Percentiles rank a stretch among this genome's conserved stretches.
These are phyloP conservation scores for Mycena sanguinolenta DNA, from an alignment of 768 basidiomycete species.

Conservation along the genomic window DNA sequence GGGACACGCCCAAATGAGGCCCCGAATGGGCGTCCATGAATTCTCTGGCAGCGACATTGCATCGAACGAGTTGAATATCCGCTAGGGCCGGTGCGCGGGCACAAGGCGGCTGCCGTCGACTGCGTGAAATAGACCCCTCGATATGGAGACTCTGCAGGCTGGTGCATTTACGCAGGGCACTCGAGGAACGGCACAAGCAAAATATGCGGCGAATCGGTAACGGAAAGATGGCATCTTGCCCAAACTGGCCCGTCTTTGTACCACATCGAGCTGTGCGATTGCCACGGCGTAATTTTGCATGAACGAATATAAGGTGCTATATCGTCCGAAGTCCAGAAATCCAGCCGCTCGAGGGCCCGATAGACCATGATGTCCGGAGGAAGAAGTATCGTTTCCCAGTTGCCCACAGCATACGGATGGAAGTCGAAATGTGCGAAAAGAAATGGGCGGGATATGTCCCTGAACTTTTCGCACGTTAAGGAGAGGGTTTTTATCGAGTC, in stretches of 20 bases:
- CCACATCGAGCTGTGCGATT: no score
- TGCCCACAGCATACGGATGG: no score
- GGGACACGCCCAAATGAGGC: no score
- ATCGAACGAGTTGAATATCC: no score
- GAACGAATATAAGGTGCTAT: not conserved
- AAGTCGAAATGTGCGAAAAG: constrained; percentile 16
- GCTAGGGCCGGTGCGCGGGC: not conserved
- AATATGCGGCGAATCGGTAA: not conserved
- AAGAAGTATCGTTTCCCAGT: no score
- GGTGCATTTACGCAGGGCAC: not conserved
- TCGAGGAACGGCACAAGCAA: not conserved
- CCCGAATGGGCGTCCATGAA: no score
- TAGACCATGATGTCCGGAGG: not conserved
- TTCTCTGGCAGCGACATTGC: no score
- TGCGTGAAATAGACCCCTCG: not conserved
- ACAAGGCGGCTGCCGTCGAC: not conserved
- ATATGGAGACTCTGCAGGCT: not conserved
- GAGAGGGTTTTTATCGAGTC: not conserved
- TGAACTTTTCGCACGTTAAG: not conserved
- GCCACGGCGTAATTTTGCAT: not conserved
- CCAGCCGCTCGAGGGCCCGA: not conserved
- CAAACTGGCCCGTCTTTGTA: no score
- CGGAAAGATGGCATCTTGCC: no score
- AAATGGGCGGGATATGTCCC: not conserved
- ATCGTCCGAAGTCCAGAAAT: constrained; percentile 5